Percentiles rank a stretch among this genome's conserved stretches.
These are phyloP conservation scores for Casuarina equisetifolia DNA, from an alignment of 306 rosid genomes.

Conservation along the genomic window DNA sequence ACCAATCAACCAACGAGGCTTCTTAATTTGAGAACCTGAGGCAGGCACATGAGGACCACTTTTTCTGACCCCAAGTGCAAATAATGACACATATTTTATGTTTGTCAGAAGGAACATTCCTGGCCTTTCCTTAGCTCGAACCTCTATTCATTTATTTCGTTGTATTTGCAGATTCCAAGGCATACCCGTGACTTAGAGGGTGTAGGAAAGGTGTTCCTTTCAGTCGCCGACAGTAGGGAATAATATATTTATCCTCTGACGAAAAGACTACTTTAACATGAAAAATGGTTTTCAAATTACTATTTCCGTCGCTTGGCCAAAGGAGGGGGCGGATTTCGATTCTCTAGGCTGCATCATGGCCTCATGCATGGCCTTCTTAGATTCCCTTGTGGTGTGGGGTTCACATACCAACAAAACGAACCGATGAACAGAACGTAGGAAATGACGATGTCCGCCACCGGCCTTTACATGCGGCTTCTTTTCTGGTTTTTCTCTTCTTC, in stretches of 20 bases:
- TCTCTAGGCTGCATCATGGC: conserved; percentile 35
- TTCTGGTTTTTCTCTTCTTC: too few species aligned
- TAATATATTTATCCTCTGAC: conserved; percentile 15
- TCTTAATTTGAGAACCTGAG: conserved; percentile 14
- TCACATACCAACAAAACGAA: conserved; percentile 15
- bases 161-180: conserved; percentile 42
- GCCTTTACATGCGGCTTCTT: too few species aligned
- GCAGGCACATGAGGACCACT: conserved; percentile 34
- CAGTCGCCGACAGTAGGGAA: conserved; percentile 19
- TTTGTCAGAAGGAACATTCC: conserved; percentile 50
- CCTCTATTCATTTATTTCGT: conserved; percentile 42
- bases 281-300: conserved; percentile 8
- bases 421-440: not conserved
- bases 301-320: conserved; percentile 23
- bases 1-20: conserved; percentile 5
- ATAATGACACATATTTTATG: not conserved
- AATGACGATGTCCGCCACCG: too few species aligned
- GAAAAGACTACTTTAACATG: conserved; percentile 19
- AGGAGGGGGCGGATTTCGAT: conserved; percentile 24
- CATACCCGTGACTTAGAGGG: conserved; percentile 57
- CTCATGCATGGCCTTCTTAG: conserved; percentile 25
- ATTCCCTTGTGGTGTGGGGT: conserved; percentile 35
- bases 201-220: conserved; percentile 36
- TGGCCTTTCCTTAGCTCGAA: conserved; percentile 39
- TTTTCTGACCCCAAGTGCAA: conserved; percentile 16